Base-by-base conservation (phyloP, 2,329 filamentous ascomycete genomes). In the Ophiocordyceps sinensis region DNA sequence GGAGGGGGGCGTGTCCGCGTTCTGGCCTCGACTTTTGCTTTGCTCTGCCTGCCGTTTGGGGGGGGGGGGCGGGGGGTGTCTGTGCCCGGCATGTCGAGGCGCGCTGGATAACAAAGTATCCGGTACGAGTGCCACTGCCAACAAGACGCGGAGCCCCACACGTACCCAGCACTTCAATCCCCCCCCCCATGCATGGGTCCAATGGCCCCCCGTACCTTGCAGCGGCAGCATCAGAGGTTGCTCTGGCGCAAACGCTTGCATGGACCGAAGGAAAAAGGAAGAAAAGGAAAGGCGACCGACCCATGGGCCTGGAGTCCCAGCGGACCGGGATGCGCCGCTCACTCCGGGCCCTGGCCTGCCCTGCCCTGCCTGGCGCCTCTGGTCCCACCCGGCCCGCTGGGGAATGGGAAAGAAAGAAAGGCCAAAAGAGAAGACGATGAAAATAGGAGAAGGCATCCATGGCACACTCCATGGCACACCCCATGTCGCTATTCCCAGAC, bases 271-370 rank as follows among this genome's bases (percentile, higher is more conserved):
- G 10, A 13, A 21, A 19, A 38, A 10, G 6, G n/a, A 28, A 12
- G 29, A 21, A 29, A 37, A 36, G 28, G 36, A 39, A 43, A 36
- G 31, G 38, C n/a, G n/a, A n/a, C n/a, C n/a, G n/a, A n/a, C n/a
- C n/a, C n/a, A n/a, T n/a, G 32, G 41, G 29, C 31, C 39, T n/a
- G 41, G 31, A 32, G 29, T 41, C 36, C 44, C 44, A 41, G 41
- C 29, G 28, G 39, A 36, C 39, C 37, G 42, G 44, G 41, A 44
- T 47, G 36, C 38, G 38, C 28, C n/a, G n/a, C n/a, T 23, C 40
- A 26, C 31, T 37, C 42, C 41, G 37, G 43, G 23, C n/a, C 32
- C 32, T 34, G 13, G 8, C 32, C 15, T 34, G 32, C 8, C 32
- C n/a, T n/a, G n/a, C n/a, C n/a, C n/a, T n/a, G n/a, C n/a, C n/a